Evolutionary conservation across 2,329 filamentous ascomycete genomes (phyloP).

Genomic region (Pseudogymnoascus sp.): DNA sequence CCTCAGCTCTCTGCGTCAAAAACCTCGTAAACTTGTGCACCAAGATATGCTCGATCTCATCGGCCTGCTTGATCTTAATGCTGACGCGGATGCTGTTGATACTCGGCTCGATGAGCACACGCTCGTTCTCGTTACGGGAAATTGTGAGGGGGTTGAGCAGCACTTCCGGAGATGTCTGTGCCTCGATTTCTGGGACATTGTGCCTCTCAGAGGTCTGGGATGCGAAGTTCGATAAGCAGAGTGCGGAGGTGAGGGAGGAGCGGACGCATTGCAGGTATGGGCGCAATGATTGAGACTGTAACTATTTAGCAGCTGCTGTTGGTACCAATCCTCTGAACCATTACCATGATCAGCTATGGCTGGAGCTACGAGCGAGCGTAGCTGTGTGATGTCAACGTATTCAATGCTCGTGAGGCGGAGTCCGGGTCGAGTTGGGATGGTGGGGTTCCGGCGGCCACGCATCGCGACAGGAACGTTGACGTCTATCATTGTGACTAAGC

Average conservation of each 20-base stretch:
- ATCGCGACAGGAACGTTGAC: conserved; percentile 8
- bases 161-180: conserved; percentile 84
- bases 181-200: conserved; percentile 97
- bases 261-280: conserved; percentile 96
- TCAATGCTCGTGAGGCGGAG: conserved; percentile 5
- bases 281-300: conserved; percentile 86
- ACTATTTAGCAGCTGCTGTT: neutral
- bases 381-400: conserved; percentile 8
- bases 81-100: conserved; percentile 95
- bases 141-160: conserved; percentile 85
- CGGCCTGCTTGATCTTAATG: conserved; percentile 98
- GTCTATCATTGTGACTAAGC: conserved; percentile 7
- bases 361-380: conserved; percentile 1
- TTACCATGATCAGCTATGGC: conserved; percentile 6
- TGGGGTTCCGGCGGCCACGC: conserved; percentile 6
- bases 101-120: conserved; percentile 89
- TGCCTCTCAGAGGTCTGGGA: conserved; percentile 94
- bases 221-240: conserved; percentile 93
- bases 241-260: conserved; percentile 84
- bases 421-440: conserved; percentile 7
- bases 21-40: conserved; percentile 98
- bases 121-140: conserved; percentile 93
- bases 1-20: conserved; percentile 89
- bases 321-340: neutral
- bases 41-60: conserved; percentile 96